Evolutionary conservation across 1,284 basidiomycete species (phyloP).

Genomic region (Cutaneotrichosporon mucoides): DNA sequence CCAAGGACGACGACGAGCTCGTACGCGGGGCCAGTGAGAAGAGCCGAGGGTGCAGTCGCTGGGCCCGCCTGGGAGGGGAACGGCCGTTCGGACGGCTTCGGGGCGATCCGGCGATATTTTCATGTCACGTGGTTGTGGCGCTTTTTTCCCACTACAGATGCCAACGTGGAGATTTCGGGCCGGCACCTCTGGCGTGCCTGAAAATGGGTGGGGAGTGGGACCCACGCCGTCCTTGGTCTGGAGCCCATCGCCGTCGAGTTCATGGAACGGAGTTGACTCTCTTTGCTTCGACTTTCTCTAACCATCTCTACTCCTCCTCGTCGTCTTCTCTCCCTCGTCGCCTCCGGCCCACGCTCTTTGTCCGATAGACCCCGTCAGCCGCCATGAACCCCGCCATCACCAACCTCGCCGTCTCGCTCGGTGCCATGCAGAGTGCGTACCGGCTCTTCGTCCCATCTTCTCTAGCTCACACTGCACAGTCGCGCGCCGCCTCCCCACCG

Average conservation of each 20-base stretch:
- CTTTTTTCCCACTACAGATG: background rate
- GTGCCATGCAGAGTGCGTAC: constrained; percentile 74
- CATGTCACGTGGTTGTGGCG: background rate
- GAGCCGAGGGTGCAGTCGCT: background rate
- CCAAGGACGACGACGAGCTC: background rate
- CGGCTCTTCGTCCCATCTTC: background rate
- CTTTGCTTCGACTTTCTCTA: background rate
- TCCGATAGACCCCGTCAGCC: background rate
- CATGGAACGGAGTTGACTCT: too few relatives aligned
- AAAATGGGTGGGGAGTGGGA: too few relatives aligned
- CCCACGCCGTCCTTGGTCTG: too few relatives aligned
- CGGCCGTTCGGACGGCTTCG: background rate
- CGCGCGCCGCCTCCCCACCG: constrained; percentile 21
- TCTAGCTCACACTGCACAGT: constrained; percentile 4
- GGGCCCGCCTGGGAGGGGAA: background rate
- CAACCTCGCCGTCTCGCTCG: constrained; percentile 80
- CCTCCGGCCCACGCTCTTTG: constrained; percentile 1
- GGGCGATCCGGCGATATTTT: background rate
- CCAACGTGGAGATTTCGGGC: too few relatives aligned
- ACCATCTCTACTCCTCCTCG: constrained; percentile 6
- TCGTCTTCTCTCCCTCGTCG: background rate
- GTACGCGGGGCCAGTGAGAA: background rate
- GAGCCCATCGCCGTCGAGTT: too few relatives aligned
- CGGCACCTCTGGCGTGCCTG: too few relatives aligned
- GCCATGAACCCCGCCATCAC: constrained; percentile 49